Conservation (phyloP, 495 filamentous ascomycete species). For the Tuber calosporum region DNA sequence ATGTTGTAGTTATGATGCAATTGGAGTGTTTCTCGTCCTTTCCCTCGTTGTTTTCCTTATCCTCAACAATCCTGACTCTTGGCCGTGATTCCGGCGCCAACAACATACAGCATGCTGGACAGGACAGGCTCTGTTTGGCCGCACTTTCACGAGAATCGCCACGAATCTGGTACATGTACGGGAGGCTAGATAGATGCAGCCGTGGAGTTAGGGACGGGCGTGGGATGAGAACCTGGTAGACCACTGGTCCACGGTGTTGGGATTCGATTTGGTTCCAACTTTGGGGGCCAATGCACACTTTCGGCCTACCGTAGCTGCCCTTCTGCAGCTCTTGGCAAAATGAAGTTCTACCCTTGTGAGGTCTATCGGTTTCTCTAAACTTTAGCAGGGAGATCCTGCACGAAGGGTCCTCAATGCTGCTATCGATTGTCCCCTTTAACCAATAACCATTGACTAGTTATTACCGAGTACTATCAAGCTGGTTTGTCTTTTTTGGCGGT, state of each 20-base stretch:
- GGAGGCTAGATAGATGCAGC: conserved; percentile 35
- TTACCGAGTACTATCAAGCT: neutral
- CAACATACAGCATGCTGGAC: neutral
- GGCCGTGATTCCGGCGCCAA: neutral
- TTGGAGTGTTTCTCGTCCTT: neutral
- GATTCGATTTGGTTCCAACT: conserved; percentile 14
- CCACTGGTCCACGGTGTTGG: conserved; percentile 34
- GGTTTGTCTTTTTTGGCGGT: neutral
- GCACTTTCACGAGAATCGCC: neutral
- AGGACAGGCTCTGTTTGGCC: neutral
- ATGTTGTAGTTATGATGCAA: neutral
- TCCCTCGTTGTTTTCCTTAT: neutral
- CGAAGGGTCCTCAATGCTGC: neutral
- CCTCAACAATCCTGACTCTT: neutral
- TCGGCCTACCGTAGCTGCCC: neutral
- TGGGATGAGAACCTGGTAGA: conserved; percentile 36
- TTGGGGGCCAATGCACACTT: conserved; percentile 1
- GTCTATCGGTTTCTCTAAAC: neutral
- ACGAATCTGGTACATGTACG: conserved; percentile 8
- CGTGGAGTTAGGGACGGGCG: conserved; percentile 29
- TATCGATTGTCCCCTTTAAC: neutral
- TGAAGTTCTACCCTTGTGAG: neutral
- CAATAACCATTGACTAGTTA: neutral
- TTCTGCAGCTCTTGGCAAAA: conserved; percentile 3
- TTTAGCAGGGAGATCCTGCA: neutral